Conservation (phyloP, 352 stramenopile genomes). For the Sclerospora graminicola region DNA sequence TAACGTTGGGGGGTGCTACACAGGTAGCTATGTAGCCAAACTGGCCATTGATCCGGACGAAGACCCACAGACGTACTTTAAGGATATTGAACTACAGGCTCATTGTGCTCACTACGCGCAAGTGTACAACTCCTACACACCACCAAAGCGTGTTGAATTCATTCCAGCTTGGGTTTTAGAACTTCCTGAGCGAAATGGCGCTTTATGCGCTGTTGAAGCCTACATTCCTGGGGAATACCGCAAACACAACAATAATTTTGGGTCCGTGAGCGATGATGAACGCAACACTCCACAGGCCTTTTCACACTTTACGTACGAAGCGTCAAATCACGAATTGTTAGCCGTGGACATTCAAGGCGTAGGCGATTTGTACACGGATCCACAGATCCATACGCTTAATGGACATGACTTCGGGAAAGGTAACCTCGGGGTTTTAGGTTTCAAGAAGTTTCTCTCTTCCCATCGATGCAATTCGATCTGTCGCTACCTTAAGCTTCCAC, state of each 20-base stretch:
- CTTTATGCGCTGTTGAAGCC: slow-evolving; percentile 65
- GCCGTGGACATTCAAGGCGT: slow-evolving; percentile 94
- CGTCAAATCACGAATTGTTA: slow-evolving; percentile 85
- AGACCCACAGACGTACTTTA: slow-evolving; percentile 84
- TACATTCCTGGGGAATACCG: slow-evolving; percentile 79
- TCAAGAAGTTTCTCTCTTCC: slow-evolving; percentile 82
- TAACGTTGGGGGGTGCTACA: slow-evolving; percentile 17
- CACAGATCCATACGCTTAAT: slow-evolving; percentile 85
- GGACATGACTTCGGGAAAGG: slow-evolving; percentile 83
- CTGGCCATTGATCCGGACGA: slow-evolving; percentile 81
- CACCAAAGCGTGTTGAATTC: slow-evolving; percentile 76
- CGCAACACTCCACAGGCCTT: slow-evolving; percentile 87
- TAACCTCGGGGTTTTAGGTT: slow-evolving; percentile 72
- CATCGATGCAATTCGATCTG: slow-evolving; percentile 87
- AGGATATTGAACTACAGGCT: slow-evolving; percentile 80
- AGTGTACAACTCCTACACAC: slow-evolving; percentile 81
- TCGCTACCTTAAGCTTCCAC: slow-evolving; percentile 73
- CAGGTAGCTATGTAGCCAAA: slow-evolving; percentile 74
- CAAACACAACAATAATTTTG: slow-evolving; percentile 88
- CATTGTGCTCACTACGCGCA: slow-evolving; percentile 78
- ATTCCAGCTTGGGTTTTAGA: slow-evolving; percentile 79
- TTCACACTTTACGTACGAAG: slow-evolving; percentile 91
- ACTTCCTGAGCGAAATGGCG: slow-evolving; percentile 54
- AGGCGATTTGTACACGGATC: slow-evolving; percentile 94
- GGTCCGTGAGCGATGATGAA: slow-evolving; percentile 74